Evolutionary conservation across 306 rosid genomes (phyloP).

Genomic region (Myrica gale): DNA sequence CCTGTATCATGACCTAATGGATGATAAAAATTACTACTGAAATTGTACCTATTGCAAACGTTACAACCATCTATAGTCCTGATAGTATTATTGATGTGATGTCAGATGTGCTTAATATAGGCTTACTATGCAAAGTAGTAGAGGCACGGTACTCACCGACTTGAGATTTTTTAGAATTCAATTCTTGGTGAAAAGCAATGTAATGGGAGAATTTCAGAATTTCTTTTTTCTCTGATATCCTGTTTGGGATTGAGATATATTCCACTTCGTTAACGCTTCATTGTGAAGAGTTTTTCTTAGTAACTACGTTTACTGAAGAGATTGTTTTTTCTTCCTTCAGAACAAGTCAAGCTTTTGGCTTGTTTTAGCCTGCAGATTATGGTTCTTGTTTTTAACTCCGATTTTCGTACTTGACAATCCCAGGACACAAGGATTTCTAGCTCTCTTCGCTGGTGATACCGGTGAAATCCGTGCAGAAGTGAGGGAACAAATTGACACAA

Average conservation of each 20-base stretch:
- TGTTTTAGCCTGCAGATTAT: not conserved
- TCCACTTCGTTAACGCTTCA: not conserved
- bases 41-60: not conserved
- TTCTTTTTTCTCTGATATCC: not conserved
- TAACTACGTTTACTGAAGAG: not conserved
- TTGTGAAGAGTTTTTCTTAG: not conserved
- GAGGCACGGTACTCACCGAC: not conserved
- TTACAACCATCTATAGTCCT: not conserved
- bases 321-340: not conserved
- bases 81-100: too few relatives aligned
- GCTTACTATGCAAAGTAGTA: not conserved
- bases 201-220: not conserved
- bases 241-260: not conserved
- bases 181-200: not conserved
- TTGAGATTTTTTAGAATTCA: not conserved
- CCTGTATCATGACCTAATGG: not conserved
- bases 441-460: slow-evolving; percentile 95
- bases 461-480: slow-evolving; percentile 99
- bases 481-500: slow-evolving; percentile 97
- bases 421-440: slow-evolving; percentile 97
- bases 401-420: slow-evolving; percentile 24
- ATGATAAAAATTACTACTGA: too few relatives aligned
- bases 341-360: not conserved
- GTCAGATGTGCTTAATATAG: not conserved
- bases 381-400: slow-evolving; percentile 7